Conservation (phyloP, 140 eudicot genomes). For the Senecio squalidus region DNA sequence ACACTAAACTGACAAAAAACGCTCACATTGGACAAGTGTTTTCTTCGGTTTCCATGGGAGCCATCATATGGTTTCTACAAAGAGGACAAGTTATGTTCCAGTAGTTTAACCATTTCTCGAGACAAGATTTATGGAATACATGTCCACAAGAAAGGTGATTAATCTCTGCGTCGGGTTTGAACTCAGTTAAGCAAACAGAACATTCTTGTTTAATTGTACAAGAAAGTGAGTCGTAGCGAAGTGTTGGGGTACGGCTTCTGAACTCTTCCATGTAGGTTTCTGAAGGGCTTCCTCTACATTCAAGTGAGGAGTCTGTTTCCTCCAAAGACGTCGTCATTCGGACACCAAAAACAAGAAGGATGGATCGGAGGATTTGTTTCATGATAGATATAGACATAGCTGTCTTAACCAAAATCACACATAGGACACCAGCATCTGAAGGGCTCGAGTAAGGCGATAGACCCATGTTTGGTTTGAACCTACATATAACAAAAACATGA, state of each 20-base stretch:
- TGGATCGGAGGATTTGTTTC: slow-evolving; percentile 47
- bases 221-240: slow-evolving; percentile 45
- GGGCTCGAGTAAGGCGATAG: slow-evolving; percentile 70
- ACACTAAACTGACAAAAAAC: background rate
- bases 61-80: slow-evolving; percentile 59
- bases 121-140: slow-evolving; percentile 59
- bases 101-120: slow-evolving; percentile 74
- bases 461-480: slow-evolving; percentile 50
- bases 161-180: slow-evolving; percentile 58
- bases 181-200: slow-evolving; percentile 61
- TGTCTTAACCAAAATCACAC: slow-evolving; percentile 61
- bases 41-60: slow-evolving; percentile 41
- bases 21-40: slow-evolving; percentile 59
- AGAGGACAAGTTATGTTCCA: slow-evolving; percentile 82
- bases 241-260: slow-evolving; percentile 56
- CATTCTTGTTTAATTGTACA: slow-evolving; percentile 43
- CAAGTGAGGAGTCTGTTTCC: slow-evolving; percentile 25
- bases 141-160: slow-evolving; percentile 75
- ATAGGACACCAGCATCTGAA: slow-evolving; percentile 75
- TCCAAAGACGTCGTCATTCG: slow-evolving; percentile 37
- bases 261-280: slow-evolving; percentile 63
- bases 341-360: slow-evolving; percentile 56
- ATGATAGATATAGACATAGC: slow-evolving; percentile 61
- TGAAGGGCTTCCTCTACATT: slow-evolving; percentile 41
- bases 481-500: slow-evolving; percentile 11